Base-by-base conservation (phyloP, 75 land plant genomes). In the Selaginella tamariscina region DNA sequence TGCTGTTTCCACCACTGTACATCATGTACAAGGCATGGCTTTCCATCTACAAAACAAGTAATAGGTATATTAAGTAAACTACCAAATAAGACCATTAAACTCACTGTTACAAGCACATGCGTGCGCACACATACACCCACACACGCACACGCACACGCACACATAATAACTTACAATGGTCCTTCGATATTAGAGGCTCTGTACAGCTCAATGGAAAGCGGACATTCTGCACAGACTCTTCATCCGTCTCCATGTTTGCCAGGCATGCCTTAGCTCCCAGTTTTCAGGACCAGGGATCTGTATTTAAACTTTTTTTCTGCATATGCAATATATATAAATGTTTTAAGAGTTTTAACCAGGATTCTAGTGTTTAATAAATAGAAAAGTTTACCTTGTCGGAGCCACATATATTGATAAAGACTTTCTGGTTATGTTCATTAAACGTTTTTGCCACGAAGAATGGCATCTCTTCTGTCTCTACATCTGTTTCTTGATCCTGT, bases 201-300 rank as follows among this genome's bases (percentile, higher is more conserved):
- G 65, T 55, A 55, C 74, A 72, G 70, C 74, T 72, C 30, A 68
- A 33, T 2, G 74, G 74, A 49, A 72, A 66, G 56, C 74, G 74
- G 30, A 72, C 69, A 31, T 72, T 66, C n/a, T 67, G 74, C 21
- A 29, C 30, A 2, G 73, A 44, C 26, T 57, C 73, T 1, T 44
- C 54, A 32, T 28, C 30, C 32, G 20, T 56, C 33, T 30, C 31
- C 71, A 68, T 57, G 68, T 32, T 54, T 54, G 71, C 33, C n/a
- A 0, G 74, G 74, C 23, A 56, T 55, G n/a, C 32, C 70, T 24
- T 54, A 39, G n/a, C 69, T 72, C 59, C 68, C 26, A 67, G 49
- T 67, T 2, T 22, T 67, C 68, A 31, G 56, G 56, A 1, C 26
- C 63, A 22, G 63, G 63, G 20, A 59, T 59, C 63, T 59, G 63